A percentile compares a stretch with the other conserved stretches of the same genome.
Conservation (phyloP, 139 green algal genomes). For the Helicosporidium sp. region DNA sequence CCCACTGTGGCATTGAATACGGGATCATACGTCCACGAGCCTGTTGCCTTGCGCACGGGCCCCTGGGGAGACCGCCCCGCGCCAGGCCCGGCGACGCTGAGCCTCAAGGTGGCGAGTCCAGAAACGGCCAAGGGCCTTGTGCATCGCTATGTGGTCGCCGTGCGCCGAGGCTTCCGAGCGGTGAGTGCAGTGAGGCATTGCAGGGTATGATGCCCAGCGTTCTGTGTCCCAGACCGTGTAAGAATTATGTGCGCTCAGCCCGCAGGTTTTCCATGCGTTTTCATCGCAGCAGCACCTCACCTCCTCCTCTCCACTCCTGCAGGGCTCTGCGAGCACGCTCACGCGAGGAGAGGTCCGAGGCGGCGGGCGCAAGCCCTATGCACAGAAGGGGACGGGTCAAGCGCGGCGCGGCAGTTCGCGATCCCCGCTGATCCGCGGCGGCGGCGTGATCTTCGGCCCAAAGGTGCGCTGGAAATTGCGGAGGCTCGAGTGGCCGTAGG, state of each 20-base stretch:
- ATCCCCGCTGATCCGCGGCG: conserved; percentile 72
- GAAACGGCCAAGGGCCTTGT: conserved; percentile 68
- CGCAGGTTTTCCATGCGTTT: too few species aligned
- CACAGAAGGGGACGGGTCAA: conserved; percentile 91
- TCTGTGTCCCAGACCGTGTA: too few species aligned
- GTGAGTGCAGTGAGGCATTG: neutral
- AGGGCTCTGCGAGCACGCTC: conserved; percentile 79
- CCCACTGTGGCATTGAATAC: too few species aligned
- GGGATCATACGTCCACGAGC: too few species aligned
- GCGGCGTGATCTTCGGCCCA: conserved; percentile 88
- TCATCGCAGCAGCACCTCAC: neutral
- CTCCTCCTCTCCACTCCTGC: neutral
- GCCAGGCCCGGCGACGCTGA: conserved; percentile 35
- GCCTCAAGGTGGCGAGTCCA: conserved; percentile 46
- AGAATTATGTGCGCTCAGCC: too few species aligned
- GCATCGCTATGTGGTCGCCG: conserved; percentile 71
- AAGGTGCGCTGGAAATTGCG: too few species aligned
- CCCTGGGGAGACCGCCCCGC: conserved; percentile 39
- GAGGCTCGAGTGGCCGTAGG: too few species aligned
- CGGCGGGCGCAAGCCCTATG: conserved; percentile 87
- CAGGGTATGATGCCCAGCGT: too few species aligned
- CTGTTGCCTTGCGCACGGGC: too few species aligned
- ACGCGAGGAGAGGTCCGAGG: conserved; percentile 82
- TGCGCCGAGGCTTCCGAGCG: conserved; percentile 39
- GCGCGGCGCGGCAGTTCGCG: conserved; percentile 60